Percentiles rank a stretch among this genome's conserved stretches.
These are phyloP conservation scores for Cryphonectria parasitica DNA, from an alignment of 2,329 filamentous ascomycete species.

Conservation along the genomic window DNA sequence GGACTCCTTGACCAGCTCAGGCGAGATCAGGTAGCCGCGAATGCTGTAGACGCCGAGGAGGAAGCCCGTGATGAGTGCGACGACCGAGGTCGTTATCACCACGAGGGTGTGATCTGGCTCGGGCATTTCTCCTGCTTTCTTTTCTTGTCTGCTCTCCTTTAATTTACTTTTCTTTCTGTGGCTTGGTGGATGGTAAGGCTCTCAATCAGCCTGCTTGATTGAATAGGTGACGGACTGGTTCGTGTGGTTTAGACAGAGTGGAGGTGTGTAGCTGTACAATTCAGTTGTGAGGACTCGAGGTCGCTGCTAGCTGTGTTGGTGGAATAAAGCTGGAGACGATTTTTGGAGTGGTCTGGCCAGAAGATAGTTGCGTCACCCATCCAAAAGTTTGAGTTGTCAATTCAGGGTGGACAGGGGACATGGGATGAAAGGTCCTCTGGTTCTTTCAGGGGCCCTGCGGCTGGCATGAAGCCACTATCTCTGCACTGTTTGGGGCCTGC, in stretches of 20 bases:
- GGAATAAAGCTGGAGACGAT: background rate
- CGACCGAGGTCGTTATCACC: conserved; percentile 72
- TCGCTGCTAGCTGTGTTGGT: background rate
- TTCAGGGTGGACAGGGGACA: conserved; percentile 16
- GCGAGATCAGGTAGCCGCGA: conserved; percentile 62
- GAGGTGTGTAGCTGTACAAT: background rate
- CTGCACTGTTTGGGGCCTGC: conserved; percentile 9
- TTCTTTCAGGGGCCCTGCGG: background rate
- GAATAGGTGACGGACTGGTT: too few species aligned
- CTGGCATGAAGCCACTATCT: background rate
- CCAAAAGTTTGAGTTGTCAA: background rate
- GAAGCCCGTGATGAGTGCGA: conserved; percentile 78
- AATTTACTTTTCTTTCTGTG: background rate
- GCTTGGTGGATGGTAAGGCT: background rate
- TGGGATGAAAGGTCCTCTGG: conserved; percentile 6
- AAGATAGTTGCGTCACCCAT: conserved; percentile 25
- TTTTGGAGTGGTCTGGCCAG: background rate
- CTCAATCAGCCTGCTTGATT: background rate
- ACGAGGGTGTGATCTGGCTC: conserved; percentile 43
- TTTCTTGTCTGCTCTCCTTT: conserved; percentile 9
- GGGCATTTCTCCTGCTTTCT: conserved; percentile 10
- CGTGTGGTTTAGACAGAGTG: background rate
- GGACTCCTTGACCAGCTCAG: conserved; percentile 60
- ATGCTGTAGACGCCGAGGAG: conserved; percentile 77
- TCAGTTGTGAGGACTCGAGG: background rate